Percentiles rank a stretch among this genome's conserved stretches.
phyloP scores from a whole-genome alignment of 164 flowering plant species.

The Nymphaea thermarum region DNA sequence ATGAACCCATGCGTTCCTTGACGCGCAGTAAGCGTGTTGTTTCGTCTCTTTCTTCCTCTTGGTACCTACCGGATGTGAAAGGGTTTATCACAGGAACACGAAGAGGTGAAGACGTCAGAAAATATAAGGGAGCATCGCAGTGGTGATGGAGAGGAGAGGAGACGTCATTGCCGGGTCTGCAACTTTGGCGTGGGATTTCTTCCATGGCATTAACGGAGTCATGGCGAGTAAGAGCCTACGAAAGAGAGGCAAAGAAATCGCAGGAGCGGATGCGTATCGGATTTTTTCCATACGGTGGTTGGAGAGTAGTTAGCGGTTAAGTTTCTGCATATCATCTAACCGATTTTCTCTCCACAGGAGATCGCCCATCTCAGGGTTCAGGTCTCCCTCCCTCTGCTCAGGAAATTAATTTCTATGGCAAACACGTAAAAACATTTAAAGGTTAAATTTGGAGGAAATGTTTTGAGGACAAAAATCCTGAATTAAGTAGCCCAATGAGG shows the following conservation, averaged over 20 bases:
- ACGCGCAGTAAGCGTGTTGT: neutral
- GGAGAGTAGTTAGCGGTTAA: neutral
- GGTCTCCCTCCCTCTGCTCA: too few species aligned
- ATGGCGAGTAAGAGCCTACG: neutral
- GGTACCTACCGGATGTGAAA: neutral
- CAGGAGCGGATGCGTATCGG: neutral
- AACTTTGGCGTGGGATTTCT: neutral
- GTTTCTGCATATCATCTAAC: neutral
- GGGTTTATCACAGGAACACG: neutral
- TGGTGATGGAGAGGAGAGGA: neutral
- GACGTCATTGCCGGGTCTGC: neutral
- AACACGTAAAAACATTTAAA: too few species aligned
- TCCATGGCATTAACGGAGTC: neutral
- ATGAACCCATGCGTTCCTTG: conserved; percentile 2
- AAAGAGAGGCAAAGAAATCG: neutral
- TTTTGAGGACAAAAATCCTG: too few species aligned
- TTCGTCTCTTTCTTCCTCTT: neutral
- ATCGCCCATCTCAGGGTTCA: too few species aligned
- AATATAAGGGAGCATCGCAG: too few species aligned
- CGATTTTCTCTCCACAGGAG: too few species aligned
- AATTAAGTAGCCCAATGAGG: too few species aligned
- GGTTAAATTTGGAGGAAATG: too few species aligned
- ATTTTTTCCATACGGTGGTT: neutral
- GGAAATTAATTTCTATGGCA: too few species aligned
- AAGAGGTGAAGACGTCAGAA: neutral